Conservation (phyloP, 495 filamentous ascomycete species). For the Podospora sp. region DNA sequence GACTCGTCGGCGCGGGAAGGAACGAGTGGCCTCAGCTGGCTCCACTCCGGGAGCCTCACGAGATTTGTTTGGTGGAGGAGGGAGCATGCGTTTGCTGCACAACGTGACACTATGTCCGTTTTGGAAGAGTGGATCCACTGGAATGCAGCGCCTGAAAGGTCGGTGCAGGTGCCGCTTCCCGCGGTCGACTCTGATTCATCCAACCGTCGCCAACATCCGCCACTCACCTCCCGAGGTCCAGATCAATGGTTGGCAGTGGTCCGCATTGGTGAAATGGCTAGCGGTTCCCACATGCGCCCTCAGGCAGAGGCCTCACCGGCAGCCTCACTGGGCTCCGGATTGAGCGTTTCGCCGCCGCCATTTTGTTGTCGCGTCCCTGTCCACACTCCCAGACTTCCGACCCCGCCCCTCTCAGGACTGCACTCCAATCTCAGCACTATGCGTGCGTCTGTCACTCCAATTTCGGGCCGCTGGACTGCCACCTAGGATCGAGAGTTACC, state of each 20-base stretch:
- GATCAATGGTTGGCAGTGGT: neutral
- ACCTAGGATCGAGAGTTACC: neutral
- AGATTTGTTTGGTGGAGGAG: conserved; percentile 11
- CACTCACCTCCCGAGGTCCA: neutral
- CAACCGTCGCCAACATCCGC: neutral
- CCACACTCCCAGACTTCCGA: neutral
- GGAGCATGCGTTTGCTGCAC: conserved; percentile 1
- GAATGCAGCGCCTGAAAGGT: neutral
- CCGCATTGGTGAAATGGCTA: conserved; percentile 6
- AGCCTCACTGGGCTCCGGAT: neutral
- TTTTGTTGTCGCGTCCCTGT: neutral
- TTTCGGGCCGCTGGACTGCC: neutral
- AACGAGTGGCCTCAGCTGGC: neutral
- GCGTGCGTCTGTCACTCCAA: neutral
- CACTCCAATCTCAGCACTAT: neutral
- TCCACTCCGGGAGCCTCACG: conserved; percentile 9
- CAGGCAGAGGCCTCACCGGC: conserved; percentile 9
- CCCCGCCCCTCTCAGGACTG: neutral
- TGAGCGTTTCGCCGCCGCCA: neutral
- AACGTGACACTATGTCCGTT: neutral
- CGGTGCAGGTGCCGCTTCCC: conserved; percentile 4
- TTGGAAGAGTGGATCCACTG: neutral
- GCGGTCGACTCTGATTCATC: conserved; percentile 4
- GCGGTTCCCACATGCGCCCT: conserved; percentile 5
- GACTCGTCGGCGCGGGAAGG: conserved; percentile 5